Base-by-base conservation (phyloP, 176 grass and related monocot species). In the Carex cristatella region DNA sequence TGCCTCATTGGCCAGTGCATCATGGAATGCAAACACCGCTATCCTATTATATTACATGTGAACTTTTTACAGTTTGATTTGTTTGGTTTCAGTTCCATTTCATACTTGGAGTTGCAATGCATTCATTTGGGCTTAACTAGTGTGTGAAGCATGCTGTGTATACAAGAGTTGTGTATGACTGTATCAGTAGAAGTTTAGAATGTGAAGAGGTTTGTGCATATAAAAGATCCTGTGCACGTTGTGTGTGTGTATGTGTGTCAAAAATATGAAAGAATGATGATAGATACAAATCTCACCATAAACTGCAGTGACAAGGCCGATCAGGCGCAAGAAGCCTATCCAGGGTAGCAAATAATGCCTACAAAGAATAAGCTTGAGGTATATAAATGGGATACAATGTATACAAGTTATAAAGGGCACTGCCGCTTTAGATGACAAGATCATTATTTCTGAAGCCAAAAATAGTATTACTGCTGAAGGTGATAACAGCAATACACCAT, bases 311-410 rank as follows among this genome's bases (percentile, higher is more conserved):
- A 79, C 88, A 95, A 58, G 91, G 96, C 44, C 14, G 91, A 79
- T 99, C 88, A 85, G 96, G 96, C 2, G 96, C 93, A 79, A 99
- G 93, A 92, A 95, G 94, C 82, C 68, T 89, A 84, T 99, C 96
- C 88, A 99, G 79, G 61, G 91, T 95, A 60, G 88, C 79, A 81
- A 99, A 99, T 57, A 99, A 81, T 49, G 81, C 88, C 93, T 99
- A 87, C 85, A 88, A 8, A 58, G 58, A 81, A 38, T 35, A 73
- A 74, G 53, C 10, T 60, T 84, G 8, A 84, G 28, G 79, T 33
- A 61, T 42, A 85, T 6, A 87, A 87, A 86, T 2, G 16, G 79
- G 37, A 81, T 48, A 84, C 28, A 32, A 31, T 35, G n/a, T 15
- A 61, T 65, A 35, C n/a, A 74, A 90, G 37, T 82, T 77, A 79